Percentiles rank a stretch among this genome's conserved stretches.
phyloP scores from a whole-genome alignment of 2,329 filamentous ascomycete species.

The Sporothrix pseudoabietina region DNA sequence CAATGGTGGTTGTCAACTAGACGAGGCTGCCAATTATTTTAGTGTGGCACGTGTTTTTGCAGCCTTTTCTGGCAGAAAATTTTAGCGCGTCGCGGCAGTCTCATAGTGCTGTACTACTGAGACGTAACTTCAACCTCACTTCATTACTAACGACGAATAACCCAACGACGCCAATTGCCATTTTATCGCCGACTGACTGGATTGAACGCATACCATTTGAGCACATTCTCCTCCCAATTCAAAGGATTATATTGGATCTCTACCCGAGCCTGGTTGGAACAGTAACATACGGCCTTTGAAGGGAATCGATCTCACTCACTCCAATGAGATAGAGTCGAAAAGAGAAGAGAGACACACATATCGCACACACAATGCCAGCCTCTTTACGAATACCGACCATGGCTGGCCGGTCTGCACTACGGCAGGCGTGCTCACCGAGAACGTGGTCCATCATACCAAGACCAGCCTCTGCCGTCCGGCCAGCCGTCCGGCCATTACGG shows the following conservation, averaged over 20 bases:
- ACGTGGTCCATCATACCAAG: not conserved
- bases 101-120: not conserved
- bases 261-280: not conserved
- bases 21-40: not conserved
- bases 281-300: not conserved
- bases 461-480: not conserved
- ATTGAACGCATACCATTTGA: not conserved
- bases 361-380: not conserved
- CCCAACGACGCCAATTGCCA: not conserved
- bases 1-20: not conserved
- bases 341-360: not conserved
- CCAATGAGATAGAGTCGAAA: not conserved
- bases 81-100: not conserved
- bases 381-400: slow-evolving; percentile 10
- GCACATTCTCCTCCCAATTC: not conserved
- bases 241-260: not conserved
- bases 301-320: not conserved
- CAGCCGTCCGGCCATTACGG: not conserved
- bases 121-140: not conserved
- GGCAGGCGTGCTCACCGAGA: not conserved
- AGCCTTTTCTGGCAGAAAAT: not conserved
- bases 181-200: not conserved
- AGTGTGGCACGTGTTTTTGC: not conserved
- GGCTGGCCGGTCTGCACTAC: not conserved
- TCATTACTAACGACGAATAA: not conserved